Percentiles rank a stretch among this genome's conserved stretches.
Conservation (phyloP, 225 moss, liverwort and hornwort genomes). For the Anthoceros angustus region DNA sequence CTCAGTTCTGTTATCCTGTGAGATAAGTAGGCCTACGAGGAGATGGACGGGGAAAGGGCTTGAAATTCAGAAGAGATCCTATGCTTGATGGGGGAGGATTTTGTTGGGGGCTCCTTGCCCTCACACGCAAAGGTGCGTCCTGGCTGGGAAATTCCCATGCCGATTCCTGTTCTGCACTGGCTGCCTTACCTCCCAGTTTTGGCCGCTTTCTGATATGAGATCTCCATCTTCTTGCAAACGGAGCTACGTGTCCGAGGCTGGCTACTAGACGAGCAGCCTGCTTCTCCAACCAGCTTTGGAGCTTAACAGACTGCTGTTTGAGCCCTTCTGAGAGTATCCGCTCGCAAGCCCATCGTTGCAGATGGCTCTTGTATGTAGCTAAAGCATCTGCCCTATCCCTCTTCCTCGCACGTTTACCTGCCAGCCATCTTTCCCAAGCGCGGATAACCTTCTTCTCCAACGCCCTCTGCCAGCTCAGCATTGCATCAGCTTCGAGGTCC, state of each 20-base stretch:
- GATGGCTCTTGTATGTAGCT: background rate
- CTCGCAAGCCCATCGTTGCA: slow-evolving; percentile 2
- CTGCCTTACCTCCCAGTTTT: too few species aligned
- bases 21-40: too few species aligned
- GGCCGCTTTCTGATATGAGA: background rate
- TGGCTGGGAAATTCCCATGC: too few species aligned
- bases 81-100: too few species aligned
- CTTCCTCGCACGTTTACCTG: background rate
- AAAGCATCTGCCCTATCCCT: background rate
- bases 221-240: background rate
- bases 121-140: too few species aligned
- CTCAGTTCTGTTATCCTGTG: too few species aligned
- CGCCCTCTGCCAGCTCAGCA: background rate
- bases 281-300: background rate
- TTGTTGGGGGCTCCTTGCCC: too few species aligned
- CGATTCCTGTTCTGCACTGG: too few species aligned
- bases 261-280: slow-evolving; percentile 2
- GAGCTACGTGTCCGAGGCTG: background rate
- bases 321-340: background rate
- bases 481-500: background rate
- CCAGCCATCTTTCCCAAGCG: background rate
- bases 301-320: background rate
- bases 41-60: too few species aligned
- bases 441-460: background rate
- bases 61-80: too few species aligned